Conservation (phyloP, 768 basidiomycete species). For the Tylopilus rubrobrunneus region DNA sequence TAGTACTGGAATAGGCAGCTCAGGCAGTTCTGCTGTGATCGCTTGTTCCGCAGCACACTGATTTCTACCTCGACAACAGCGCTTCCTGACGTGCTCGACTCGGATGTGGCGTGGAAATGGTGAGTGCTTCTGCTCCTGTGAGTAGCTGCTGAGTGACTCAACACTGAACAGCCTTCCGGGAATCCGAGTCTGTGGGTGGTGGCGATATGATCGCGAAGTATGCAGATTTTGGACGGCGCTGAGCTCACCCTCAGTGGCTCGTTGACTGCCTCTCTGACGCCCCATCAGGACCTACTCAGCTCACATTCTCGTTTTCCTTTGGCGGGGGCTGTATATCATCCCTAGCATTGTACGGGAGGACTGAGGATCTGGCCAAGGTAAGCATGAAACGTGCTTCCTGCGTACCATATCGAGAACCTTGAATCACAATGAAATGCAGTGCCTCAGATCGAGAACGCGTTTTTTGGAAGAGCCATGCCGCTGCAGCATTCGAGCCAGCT, state of each 20-base stretch:
- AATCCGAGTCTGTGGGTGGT: too few species aligned
- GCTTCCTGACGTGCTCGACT: slow-evolving; percentile 7
- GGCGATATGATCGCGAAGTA: slow-evolving; percentile 10
- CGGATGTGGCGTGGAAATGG: slow-evolving; percentile 15
- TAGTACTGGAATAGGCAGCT: slow-evolving; percentile 6
- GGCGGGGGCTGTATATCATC: slow-evolving; percentile 64
- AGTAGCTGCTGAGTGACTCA: too few species aligned
- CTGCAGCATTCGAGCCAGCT: slow-evolving; percentile 70
- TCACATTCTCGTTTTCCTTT: slow-evolving; percentile 44
- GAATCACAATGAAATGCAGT: slow-evolving; percentile 10
- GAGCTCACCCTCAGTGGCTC: neutral
- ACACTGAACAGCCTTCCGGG: too few species aligned
- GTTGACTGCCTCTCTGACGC: neutral
- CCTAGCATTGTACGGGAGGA: slow-evolving; percentile 76
- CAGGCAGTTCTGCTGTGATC: slow-evolving; percentile 13
- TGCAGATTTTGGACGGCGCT: slow-evolving; percentile 1
- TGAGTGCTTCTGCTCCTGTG: slow-evolving; percentile 23
- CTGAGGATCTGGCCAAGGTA: slow-evolving; percentile 72
- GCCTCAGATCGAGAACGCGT: slow-evolving; percentile 69
- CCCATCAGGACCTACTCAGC: slow-evolving; percentile 38
- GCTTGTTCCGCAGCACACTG: slow-evolving; percentile 10
- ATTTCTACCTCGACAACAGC: slow-evolving; percentile 8
- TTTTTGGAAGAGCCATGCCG: slow-evolving; percentile 75
- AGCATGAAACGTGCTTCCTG: slow-evolving; percentile 14
- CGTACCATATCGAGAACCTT: slow-evolving; percentile 10